Evolutionary conservation across 148 eudicot genomes (phyloP), one percentile per base, ranked within the genome.

Genomic region (Cornus kousa): DNA sequence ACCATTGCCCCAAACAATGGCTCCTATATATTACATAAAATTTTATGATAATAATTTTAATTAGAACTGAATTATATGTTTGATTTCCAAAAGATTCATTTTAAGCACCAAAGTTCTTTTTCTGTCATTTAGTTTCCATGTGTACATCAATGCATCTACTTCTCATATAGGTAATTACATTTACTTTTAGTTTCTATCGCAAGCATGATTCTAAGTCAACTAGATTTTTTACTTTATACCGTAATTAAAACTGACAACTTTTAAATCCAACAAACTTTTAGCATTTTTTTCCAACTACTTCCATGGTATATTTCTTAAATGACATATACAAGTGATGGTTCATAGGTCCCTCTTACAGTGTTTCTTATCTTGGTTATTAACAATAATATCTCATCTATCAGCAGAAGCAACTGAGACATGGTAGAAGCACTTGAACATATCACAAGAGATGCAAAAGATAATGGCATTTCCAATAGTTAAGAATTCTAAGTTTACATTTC

Each of bases 381-480:
- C 4, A 43, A 43, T 0, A 43, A 43, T 43, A 43, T 6, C 48
- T 7, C 48, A 2, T 19, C 1, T 57, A 13, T 57, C 62, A 13
- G 13, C 62, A 62, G 19, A 53, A 19, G 24, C 66, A 43, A 46
- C 11, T 37, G 11, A 72, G 28, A 43, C 35, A 31, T 62, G 37
- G 24, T 65, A 16, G 17, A 35, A 28, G 20, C 28, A 79, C 64
- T 64, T 22, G 33, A 71, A 55, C 59, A 72, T 48, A 67, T 71
- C 71, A 66, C 8, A 43, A 33, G 66, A 71, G 66, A 71, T 24
- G 67, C 74, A 69, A 53, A 67, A 22, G 55, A 43, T 20, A 73
- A 20, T 53, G 17, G 10, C 50, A 3, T 53, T 53, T 32, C 74
- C 23, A 64, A 46, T n/a, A 40, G 80, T 60, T 72, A 37, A 24